Base-by-base conservation (phyloP, 192 early-diverging fungal genomes). In the Backusella westeae region DNA sequence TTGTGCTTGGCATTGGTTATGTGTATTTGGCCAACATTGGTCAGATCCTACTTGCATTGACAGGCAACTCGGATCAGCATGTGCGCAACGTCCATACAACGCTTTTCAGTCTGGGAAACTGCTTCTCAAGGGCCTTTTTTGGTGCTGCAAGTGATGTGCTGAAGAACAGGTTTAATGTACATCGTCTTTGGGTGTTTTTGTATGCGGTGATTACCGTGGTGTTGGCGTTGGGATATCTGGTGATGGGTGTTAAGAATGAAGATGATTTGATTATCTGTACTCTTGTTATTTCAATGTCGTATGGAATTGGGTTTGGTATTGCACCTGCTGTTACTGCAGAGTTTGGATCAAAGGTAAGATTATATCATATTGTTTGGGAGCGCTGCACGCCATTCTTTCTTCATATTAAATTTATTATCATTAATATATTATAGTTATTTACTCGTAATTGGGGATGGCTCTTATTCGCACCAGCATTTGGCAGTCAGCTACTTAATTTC, bases 371-470 rank as follows among this genome's bases (percentile, higher is more conserved):
- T 32, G 32, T 32, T 32, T 32, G 32, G 32, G 32, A 32, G 32
- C 32, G 32, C 32, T 32, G 32, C 0, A 32, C 32, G 2, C 32
- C 32, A 32, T 32, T 32, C 0, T 32, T 32, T 32, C 32, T 2
- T 32, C 32, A 32, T 32, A 32, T 32, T 32, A 32, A 32, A 32
- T 32, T 32, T 32, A 32, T 32, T 32, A 32, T 32, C 32, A 6
- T 52, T 5, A 19, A n/a, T 52, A 52, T 52, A 72, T 44, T 41
- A 53, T 72, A 81, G 79, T 70, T 77, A 4, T 81, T 81, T 67
- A 76, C 80, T 71, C 76, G 76, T 21, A 81, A 81, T 35, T 81
- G 80, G 80, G 80, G 80, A 17, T 75, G 67, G 59, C n/a, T 81
- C 6, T 72, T 81, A 15, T 81, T 77, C 69, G 80, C 80, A 19